Conservation (phyloP, 2,329 filamentous ascomycete genomes). For the Falciphora oryzae region DNA sequence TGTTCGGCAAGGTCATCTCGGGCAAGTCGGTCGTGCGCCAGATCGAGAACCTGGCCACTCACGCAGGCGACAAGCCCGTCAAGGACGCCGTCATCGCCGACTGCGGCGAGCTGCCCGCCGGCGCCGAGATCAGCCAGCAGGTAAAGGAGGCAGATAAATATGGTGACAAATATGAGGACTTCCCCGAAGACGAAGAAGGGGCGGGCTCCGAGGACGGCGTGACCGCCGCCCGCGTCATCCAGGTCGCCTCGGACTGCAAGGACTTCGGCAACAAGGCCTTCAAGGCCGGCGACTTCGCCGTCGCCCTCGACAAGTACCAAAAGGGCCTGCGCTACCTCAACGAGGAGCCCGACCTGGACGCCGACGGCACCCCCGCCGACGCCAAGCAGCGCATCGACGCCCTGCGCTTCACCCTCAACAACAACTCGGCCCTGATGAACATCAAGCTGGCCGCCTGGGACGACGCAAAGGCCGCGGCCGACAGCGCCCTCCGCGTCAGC, state of each 20-base stretch:
- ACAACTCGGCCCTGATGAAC: conserved; percentile 79
- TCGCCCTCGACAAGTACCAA: conserved; percentile 86
- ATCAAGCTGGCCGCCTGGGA: conserved; percentile 71
- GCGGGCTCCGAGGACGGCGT: conserved; percentile 47
- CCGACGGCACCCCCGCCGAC: conserved; percentile 56
- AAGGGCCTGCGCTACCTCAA: conserved; percentile 88
- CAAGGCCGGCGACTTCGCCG: conserved; percentile 65
- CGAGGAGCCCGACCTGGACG: conserved; percentile 69
- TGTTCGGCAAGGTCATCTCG: conserved; percentile 89
- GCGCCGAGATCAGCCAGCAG: conserved; percentile 59
- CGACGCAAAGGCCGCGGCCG: conserved; percentile 65
- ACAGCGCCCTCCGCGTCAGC: conserved; percentile 63
- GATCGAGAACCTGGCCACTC: conserved; percentile 77
- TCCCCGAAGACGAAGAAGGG: conserved; percentile 71
- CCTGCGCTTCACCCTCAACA: conserved; percentile 80
- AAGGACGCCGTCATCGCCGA: conserved; percentile 69
- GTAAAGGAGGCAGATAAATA: conserved; percentile 68
- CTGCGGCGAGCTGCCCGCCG: conserved; percentile 78
- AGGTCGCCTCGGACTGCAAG: conserved; percentile 82
- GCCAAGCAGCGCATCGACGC: conserved; percentile 61
- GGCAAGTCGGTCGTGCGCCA: conserved; percentile 88
- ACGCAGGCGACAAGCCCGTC: conserved; percentile 69
- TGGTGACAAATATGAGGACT: conserved; percentile 93
- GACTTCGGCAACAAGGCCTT: conserved; percentile 89
- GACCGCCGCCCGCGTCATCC: conserved; percentile 61